A percentile compares a stretch with the other conserved stretches of the same genome.
These are phyloP conservation scores for Casuarina cunninghamiana DNA, from an alignment of 306 rosid species.

Conservation along the genomic window DNA sequence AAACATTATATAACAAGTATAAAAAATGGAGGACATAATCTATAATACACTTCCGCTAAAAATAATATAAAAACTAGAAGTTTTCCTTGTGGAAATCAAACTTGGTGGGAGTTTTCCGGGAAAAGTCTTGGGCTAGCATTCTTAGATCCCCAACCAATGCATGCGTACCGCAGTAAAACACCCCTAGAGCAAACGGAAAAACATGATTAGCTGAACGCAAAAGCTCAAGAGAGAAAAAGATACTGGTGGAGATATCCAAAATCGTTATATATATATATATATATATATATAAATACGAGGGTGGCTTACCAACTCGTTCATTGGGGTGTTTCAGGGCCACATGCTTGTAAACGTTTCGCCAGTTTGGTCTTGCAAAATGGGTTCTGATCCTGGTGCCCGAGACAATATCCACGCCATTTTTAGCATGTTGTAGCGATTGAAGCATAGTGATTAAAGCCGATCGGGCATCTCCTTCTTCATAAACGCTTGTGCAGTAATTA, in stretches of 20 bases:
- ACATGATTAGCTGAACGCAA: neutral
- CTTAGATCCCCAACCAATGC: constrained; percentile 70
- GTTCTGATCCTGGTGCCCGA: constrained; percentile 80
- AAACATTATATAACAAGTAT: constrained; percentile 11
- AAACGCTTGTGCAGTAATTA: constrained; percentile 84
- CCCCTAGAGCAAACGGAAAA: constrained; percentile 55
- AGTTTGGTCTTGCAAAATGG: constrained; percentile 83
- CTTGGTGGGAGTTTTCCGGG: constrained; percentile 73
- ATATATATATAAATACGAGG: neutral
- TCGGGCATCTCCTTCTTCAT: constrained; percentile 90
- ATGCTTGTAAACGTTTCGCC: constrained; percentile 77
- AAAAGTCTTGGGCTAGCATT: constrained; percentile 66
- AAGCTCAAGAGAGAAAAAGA: neutral
- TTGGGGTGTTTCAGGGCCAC: constrained; percentile 57
- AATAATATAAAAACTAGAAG: constrained; percentile 37
- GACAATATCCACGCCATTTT: constrained; percentile 73
- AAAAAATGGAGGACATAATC: constrained; percentile 6
- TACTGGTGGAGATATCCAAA: too few species aligned
- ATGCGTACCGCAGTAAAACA: constrained; percentile 80
- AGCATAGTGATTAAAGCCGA: constrained; percentile 90
- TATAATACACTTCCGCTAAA: constrained; percentile 19
- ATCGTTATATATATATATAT: neutral
- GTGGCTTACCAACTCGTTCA: constrained; percentile 71
- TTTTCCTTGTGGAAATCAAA: constrained; percentile 90
- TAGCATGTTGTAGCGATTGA: constrained; percentile 77